A percentile compares a stretch with the other conserved stretches of the same genome.
phyloP scores from a whole-genome alignment of 2,329 filamentous ascomycete genomes.

The Pseudogymnoascus sp. region DNA sequence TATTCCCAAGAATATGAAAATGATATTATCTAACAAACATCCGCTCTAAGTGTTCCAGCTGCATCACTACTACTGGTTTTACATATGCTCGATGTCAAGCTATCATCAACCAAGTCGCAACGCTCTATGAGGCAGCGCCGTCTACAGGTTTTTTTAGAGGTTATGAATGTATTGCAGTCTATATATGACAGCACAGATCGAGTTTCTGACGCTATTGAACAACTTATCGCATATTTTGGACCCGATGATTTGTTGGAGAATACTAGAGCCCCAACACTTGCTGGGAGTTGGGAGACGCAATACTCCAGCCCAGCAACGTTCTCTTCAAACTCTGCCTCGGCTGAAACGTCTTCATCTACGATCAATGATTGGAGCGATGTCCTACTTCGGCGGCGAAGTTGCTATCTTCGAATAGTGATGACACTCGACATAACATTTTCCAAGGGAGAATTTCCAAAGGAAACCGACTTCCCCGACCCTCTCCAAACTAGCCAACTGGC shows the following conservation, averaged over 20 bases:
- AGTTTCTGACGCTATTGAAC: conserved; percentile 23
- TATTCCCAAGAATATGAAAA: background rate
- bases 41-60: conserved; percentile 26
- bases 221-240: background rate
- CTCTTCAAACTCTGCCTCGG: no score
- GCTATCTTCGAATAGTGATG: no score
- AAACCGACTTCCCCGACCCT: no score
- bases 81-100: conserved; percentile 34
- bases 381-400: no score
- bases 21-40: background rate
- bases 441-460: no score
- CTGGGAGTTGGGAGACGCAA: no score
- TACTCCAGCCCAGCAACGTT: no score
- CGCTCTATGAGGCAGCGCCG: conserved; percentile 38
- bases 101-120: conserved; percentile 29
- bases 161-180: conserved; percentile 40
- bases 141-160: conserved; percentile 39
- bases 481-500: no score
- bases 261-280: no score
- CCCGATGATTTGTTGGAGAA: background rate
- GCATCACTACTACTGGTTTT: conserved; percentile 33
- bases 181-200: conserved; percentile 42
- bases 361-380: no score
- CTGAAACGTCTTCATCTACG: no score
- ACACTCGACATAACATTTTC: no score